Evolutionary conservation across 371 early-diverging fungal genomes (phyloP).

Genomic region (Apophysomyces elegans): DNA sequence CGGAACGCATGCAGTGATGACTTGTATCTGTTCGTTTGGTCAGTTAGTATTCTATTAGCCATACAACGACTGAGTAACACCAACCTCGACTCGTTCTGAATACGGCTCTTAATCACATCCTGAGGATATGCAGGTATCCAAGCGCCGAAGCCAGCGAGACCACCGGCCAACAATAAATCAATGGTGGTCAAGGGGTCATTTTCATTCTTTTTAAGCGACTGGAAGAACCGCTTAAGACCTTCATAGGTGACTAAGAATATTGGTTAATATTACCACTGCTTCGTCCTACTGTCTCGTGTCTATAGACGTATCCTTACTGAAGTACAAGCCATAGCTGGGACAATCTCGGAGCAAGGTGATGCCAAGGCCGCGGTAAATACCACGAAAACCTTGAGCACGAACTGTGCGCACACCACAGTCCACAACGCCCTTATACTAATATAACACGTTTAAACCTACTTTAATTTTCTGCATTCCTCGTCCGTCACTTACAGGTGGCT

Average conservation of each 20-base stretch:
- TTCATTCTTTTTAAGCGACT: slow-evolving; percentile 51
- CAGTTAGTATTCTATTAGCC: not conserved
- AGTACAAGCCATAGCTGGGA: slow-evolving; percentile 86
- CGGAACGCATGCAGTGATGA: slow-evolving; percentile 40
- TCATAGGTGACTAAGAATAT: slow-evolving; percentile 64
- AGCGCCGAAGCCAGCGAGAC: slow-evolving; percentile 81
- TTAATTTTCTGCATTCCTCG: not conserved
- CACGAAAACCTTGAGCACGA: slow-evolving; percentile 66
- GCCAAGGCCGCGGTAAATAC: slow-evolving; percentile 82
- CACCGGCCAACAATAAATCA: slow-evolving; percentile 84
- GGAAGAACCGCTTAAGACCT: slow-evolving; percentile 60
- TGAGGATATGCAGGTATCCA: slow-evolving; percentile 91
- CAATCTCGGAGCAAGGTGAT: slow-evolving; percentile 84
- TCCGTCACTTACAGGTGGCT: slow-evolving; percentile 48
- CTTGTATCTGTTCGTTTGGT: slow-evolving; percentile 24
- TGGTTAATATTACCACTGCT: not conserved
- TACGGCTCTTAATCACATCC: slow-evolving; percentile 86
- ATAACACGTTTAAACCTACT: slow-evolving; percentile 15
- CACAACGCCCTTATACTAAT: slow-evolving; percentile 71
- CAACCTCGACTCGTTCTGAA: slow-evolving; percentile 66
- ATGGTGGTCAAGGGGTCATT: slow-evolving; percentile 51
- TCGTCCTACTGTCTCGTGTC: not conserved
- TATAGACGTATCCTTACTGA: slow-evolving; percentile 51
- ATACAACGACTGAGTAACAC: not conserved
- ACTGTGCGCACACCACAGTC: slow-evolving; percentile 79